Conservation (phyloP, 1,139 yeast species). For the Ogataea hybrid region DNA sequence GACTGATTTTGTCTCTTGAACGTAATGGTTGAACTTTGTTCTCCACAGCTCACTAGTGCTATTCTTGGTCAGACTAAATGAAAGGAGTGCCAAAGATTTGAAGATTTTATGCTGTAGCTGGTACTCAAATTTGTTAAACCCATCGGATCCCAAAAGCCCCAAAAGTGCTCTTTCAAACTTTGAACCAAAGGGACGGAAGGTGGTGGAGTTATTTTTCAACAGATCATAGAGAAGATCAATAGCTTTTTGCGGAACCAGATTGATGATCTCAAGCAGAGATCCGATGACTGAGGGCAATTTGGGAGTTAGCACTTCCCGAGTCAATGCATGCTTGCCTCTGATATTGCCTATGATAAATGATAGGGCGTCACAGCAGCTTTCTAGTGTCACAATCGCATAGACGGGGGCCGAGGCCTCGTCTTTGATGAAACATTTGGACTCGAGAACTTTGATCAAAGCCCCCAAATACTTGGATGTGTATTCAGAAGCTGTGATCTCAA, state of each 20-base stretch:
- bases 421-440: slow-evolving; percentile 44
- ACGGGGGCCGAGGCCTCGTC: slow-evolving; percentile 35
- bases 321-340: slow-evolving; percentile 78
- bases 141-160: slow-evolving; percentile 32
- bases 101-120: slow-evolving; percentile 43
- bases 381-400: slow-evolving; percentile 27
- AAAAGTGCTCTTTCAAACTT: slow-evolving; percentile 52
- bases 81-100: slow-evolving; percentile 57
- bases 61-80: slow-evolving; percentile 50
- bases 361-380: slow-evolving; percentile 45
- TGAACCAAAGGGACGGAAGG: slow-evolving; percentile 75
- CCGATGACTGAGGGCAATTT: slow-evolving; percentile 63
- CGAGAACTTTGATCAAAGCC: slow-evolving; percentile 54
- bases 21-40: slow-evolving; percentile 35
- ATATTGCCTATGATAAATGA: slow-evolving; percentile 51
- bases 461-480: slow-evolving; percentile 62
- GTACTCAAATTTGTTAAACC: slow-evolving; percentile 26
- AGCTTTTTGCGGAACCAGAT: slow-evolving; percentile 39
- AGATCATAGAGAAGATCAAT: slow-evolving; percentile 50
- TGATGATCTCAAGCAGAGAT: slow-evolving; percentile 47
- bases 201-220: slow-evolving; percentile 64
- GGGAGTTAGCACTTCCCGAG: slow-evolving; percentile 84
- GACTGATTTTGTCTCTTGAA: slow-evolving; percentile 51
- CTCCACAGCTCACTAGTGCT: slow-evolving; percentile 40
- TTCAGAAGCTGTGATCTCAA: slow-evolving; percentile 46